Percentiles rank a stretch among this genome's conserved stretches.
Evolutionary conservation across 2,329 filamentous ascomycete genomes (phyloP).

Genomic region (Coleophoma crateriformis): DNA sequence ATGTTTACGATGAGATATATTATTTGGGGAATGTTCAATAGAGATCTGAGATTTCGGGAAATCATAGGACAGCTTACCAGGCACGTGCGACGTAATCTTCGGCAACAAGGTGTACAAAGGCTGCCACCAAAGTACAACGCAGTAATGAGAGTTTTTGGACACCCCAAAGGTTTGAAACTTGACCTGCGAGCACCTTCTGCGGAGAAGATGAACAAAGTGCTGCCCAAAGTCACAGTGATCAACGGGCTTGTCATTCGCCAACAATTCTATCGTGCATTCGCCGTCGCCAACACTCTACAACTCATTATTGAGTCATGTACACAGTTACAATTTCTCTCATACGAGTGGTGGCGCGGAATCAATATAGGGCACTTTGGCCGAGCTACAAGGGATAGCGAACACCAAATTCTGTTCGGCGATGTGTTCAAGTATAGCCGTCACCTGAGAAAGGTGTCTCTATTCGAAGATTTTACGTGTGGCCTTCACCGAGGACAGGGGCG

Average conservation of each 20-base stretch:
- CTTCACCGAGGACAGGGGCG: background rate
- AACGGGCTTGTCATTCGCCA: background rate
- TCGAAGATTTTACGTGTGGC: background rate
- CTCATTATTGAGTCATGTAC: background rate
- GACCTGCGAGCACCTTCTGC: background rate
- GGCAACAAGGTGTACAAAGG: background rate
- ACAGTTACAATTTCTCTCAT: background rate
- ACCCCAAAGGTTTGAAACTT: background rate
- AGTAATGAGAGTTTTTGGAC: background rate
- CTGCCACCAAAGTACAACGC: background rate
- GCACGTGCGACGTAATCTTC: too few species aligned
- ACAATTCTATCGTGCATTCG: conserved; percentile 1
- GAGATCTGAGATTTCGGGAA: too few species aligned
- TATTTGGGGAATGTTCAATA: too few species aligned
- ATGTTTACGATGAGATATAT: too few species aligned
- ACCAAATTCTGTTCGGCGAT: background rate
- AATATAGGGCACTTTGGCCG: background rate
- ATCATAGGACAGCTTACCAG: too few species aligned
- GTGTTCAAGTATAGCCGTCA: background rate
- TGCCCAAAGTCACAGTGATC: background rate
- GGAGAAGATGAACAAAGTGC: background rate
- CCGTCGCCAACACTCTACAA: background rate
- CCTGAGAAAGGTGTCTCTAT: background rate
- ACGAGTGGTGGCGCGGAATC: background rate
- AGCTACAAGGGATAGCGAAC: background rate